These are phyloP conservation scores for Aspergillus candidus DNA, from an alignment of 2,329 filamentous ascomycete species.

Conservation along the genomic window DNA sequence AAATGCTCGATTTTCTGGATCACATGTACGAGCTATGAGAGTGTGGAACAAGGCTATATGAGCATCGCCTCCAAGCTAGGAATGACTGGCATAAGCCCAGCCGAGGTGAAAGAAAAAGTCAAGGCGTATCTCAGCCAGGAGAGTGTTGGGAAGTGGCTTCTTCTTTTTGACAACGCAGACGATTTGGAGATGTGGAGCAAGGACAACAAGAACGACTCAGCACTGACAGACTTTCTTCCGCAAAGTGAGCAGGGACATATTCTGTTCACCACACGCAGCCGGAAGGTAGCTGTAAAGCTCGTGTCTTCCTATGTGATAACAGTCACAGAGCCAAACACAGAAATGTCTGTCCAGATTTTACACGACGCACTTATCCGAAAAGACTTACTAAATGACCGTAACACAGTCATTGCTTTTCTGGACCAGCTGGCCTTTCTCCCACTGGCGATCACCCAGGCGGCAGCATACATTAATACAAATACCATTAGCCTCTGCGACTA, in stretches of 20 bases:
- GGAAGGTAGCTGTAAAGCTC: slow-evolving; percentile 13
- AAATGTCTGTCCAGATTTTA: slow-evolving; percentile 6
- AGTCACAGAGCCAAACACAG: slow-evolving; percentile 11
- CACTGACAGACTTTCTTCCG: slow-evolving; percentile 12
- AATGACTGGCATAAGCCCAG: slow-evolving; percentile 1
- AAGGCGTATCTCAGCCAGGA: slow-evolving; percentile 10
- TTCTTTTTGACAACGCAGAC: slow-evolving; percentile 22
- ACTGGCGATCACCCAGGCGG: slow-evolving; percentile 21
- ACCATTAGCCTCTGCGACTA: neutral
- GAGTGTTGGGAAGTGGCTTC: slow-evolving; percentile 14
- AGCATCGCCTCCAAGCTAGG: slow-evolving; percentile 7
- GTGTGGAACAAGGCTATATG: slow-evolving; percentile 11
- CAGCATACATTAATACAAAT: slow-evolving; percentile 16
- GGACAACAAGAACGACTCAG: neutral
- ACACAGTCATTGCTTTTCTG: slow-evolving; percentile 8
- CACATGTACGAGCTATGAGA: slow-evolving; percentile 17
- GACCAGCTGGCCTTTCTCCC: slow-evolving; percentile 17
- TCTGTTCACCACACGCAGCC: slow-evolving; percentile 24
- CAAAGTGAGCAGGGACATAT: slow-evolving; percentile 17
- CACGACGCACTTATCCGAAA: slow-evolving; percentile 1
- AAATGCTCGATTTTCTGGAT: slow-evolving; percentile 23
- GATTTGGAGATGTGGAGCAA: slow-evolving; percentile 13
- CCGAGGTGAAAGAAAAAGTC: slow-evolving; percentile 3
- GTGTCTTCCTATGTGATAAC: slow-evolving; percentile 11
- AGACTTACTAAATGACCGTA: slow-evolving; percentile 9